phyloP scores from a whole-genome alignment of 768 basidiomycete genomes.

The Tricholoma terreum region DNA sequence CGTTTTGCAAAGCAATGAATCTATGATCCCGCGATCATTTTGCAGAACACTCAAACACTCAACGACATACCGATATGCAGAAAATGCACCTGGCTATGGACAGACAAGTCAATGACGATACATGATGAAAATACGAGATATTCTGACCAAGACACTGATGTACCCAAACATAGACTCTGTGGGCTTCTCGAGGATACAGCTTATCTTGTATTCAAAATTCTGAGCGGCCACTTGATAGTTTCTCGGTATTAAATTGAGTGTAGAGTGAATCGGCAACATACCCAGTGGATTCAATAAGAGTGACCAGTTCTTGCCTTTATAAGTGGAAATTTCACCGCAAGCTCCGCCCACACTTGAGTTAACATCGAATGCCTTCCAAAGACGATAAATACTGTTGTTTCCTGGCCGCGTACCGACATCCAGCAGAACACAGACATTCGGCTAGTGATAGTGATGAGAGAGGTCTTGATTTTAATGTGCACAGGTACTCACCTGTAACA shows the following conservation, averaged over 20 bases:
- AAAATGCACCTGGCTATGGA: conserved; percentile 87
- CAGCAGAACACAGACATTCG: conserved; percentile 88
- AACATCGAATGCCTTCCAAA: conserved; percentile 94
- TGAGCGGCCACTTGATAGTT: conserved; percentile 73
- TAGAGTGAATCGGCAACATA: conserved; percentile 25
- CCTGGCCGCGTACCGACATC: conserved; percentile 94
- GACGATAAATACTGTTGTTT: conserved; percentile 83
- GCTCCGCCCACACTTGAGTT: conserved; percentile 93
- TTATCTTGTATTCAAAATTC: conserved; percentile 94
- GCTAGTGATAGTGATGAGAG: conserved; percentile 38
- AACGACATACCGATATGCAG: conserved; percentile 65
- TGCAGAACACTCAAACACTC: neutral
- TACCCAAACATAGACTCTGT: conserved; percentile 92
- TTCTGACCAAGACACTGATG: conserved; percentile 81
- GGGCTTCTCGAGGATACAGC: conserved; percentile 88
- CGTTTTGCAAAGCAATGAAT: conserved; percentile 87
- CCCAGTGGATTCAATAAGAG: conserved; percentile 81
- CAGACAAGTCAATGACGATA: neutral
- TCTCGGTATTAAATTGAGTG: neutral
- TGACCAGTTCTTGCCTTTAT: conserved; percentile 89
- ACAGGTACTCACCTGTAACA: conserved; percentile 66
- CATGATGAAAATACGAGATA: neutral
- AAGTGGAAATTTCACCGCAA: conserved; percentile 93
- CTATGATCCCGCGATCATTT: conserved; percentile 26
- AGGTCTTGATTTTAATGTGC: neutral